phyloP scores from a whole-genome alignment of 2,329 filamentous ascomycete species.

The Diaporthe australafricana region DNA sequence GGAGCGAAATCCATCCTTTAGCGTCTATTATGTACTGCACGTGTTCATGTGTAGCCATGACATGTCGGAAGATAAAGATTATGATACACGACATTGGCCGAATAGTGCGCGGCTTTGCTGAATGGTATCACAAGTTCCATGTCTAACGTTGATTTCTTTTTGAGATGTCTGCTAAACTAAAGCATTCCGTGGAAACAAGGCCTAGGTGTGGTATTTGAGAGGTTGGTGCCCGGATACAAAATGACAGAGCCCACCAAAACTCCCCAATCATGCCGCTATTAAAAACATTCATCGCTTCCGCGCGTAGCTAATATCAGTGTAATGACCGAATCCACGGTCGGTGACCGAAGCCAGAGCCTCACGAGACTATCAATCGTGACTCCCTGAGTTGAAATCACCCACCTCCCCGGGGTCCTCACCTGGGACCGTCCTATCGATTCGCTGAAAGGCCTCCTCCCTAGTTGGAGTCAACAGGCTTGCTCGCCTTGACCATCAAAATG shows the following conservation, averaged over 20 bases:
- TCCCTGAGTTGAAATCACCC: not conserved
- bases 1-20: conserved; percentile 30
- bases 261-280: conserved; percentile 11
- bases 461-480: conserved; percentile 41
- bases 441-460: not conserved
- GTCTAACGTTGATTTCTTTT: not conserved
- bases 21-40: conserved; percentile 32
- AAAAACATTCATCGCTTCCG: not conserved
- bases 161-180: not conserved
- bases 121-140: not conserved
- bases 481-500: conserved; percentile 52
- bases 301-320: not conserved
- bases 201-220: not conserved
- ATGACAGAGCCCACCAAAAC: conserved; percentile 9
- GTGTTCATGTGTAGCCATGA: conserved; percentile 33
- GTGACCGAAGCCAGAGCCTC: not conserved
- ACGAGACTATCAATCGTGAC: not conserved
- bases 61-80: conserved; percentile 31
- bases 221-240: not conserved
- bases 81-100: conserved; percentile 21
- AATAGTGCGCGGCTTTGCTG: not conserved
- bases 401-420: not conserved
- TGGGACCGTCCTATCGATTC: not conserved
- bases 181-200: not conserved
- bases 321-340: not conserved